Conservation (phyloP, 1,284 basidiomycete species). For the Ganoderma lucidum region DNA sequence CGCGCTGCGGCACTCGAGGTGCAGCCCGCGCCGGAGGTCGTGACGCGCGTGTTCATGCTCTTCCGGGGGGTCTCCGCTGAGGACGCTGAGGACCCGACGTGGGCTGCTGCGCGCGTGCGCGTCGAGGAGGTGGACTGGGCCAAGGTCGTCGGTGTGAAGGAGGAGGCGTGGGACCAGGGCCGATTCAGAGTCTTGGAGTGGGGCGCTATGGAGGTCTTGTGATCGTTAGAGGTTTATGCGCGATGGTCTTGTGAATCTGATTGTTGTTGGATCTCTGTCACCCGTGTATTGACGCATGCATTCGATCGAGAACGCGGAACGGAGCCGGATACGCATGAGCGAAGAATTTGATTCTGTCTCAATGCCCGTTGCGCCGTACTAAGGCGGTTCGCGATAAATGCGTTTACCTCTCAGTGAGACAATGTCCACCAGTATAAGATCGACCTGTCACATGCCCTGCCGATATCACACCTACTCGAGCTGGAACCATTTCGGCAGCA, state of each 20-base stretch:
- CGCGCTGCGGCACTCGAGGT: slow-evolving; percentile 47
- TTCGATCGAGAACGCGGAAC: no score
- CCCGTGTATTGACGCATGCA: no score
- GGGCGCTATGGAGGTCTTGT: slow-evolving; percentile 48
- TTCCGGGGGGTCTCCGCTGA: slow-evolving; percentile 47
- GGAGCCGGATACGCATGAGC: no score
- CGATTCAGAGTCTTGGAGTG: slow-evolving; percentile 48
- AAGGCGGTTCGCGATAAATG: no score
- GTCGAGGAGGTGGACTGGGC: slow-evolving; percentile 32
- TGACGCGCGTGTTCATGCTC: slow-evolving; percentile 56
- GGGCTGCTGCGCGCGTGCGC: slow-evolving; percentile 33
- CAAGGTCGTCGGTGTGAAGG: slow-evolving; percentile 39
- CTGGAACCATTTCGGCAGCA: neutral
- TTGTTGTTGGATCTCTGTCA: no score
- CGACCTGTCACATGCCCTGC: no score
- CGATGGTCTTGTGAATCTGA: neutral
- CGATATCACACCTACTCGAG: neutral
- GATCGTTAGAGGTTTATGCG: neutral
- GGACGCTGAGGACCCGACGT: slow-evolving; percentile 27
- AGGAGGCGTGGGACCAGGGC: slow-evolving; percentile 26
- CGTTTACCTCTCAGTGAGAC: no score
- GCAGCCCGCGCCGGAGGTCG: slow-evolving; percentile 49
- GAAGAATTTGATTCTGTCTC: no score
- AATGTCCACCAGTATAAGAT: neutral
- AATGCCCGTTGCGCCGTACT: no score